Base-by-base conservation (phyloP, 2,329 filamentous ascomycete genomes). In the Aspergillus piperis region DNA sequence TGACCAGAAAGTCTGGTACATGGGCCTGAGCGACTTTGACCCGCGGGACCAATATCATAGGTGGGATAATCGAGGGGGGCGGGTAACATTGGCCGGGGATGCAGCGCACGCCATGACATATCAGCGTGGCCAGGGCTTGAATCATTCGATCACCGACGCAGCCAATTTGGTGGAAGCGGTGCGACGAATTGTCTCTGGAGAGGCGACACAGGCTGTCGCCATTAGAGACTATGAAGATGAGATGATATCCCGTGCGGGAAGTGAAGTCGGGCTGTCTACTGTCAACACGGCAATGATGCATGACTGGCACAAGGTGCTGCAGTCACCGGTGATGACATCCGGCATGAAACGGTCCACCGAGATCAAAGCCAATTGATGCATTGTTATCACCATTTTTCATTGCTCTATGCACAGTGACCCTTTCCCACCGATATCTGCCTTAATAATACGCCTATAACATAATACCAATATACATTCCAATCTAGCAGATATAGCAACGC, bases 101-200 rank as follows among this genome's bases (percentile, higher is more conserved):
- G 84, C 86, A 0, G 86, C 86, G 0, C 86, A 88, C 64, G 84
- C 84, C 0, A 82, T 82, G 49, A 83, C 84, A 1, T 85, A 85
- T 0, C 83, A 86, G 52, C 83, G 86, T 58, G 85, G 84, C 0
- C 80, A 84, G 0, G 85, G 85, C 2, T 82, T 83, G 0, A 83
- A 82, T 2, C 79, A 86, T 64, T 82, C 82, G 6, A 81, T 87
- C 51, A 65, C 65, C 8, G 71, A 74, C 50, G 68, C 68, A n/a
- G 61, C 62, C 13, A 54, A 57, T 5, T 23, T 72, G 6, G 59
- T 63, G 0, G 59, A 65, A 32, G 61, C 62, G 0, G 60, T 71
- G 15, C 15, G 57, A 17, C 49, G 47, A 2, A 62, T 68, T 25
- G 53, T 58, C 5, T 53, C 44, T 8, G 63, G 62, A 4, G 8